phyloP scores from a whole-genome alignment of 768 basidiomycete species.

The Lactifluus piperatus region DNA sequence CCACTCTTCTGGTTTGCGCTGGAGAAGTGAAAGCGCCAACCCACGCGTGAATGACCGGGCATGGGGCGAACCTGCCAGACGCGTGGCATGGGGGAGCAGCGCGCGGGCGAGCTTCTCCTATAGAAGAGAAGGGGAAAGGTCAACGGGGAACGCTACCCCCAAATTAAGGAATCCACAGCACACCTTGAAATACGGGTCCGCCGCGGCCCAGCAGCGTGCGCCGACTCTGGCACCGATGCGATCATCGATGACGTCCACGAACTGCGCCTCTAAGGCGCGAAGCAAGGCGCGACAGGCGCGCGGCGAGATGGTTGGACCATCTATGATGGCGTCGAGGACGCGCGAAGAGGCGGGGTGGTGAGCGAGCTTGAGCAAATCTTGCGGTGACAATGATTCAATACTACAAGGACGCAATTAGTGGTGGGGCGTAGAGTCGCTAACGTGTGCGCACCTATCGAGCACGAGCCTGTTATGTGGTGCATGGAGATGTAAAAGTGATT shows the following conservation, averaged over 20 bases:
- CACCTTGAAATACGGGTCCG: slow-evolving; percentile 92
- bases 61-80: slow-evolving; percentile 68
- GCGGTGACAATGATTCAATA: slow-evolving; percentile 45
- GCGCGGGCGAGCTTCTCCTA: slow-evolving; percentile 91
- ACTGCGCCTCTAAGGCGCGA: slow-evolving; percentile 67
- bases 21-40: slow-evolving; percentile 68
- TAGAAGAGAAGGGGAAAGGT: not conserved
- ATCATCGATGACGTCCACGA: slow-evolving; percentile 77
- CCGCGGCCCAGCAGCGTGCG: slow-evolving; percentile 83
- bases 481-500: slow-evolving; percentile 66
- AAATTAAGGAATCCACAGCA: slow-evolving; percentile 11
- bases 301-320: slow-evolving; percentile 52
- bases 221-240: slow-evolving; percentile 84
- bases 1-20: slow-evolving; percentile 81
- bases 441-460: slow-evolving; percentile 48
- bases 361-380: slow-evolving; percentile 51
- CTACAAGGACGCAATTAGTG: slow-evolving; percentile 31
- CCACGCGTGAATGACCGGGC: slow-evolving; percentile 82
- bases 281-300: slow-evolving; percentile 67
- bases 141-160: not conserved
- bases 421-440: not conserved
- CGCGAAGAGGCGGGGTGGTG: slow-evolving; percentile 64
- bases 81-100: slow-evolving; percentile 59
- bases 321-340: slow-evolving; percentile 70
- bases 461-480: slow-evolving; percentile 61